Evolutionary conservation across 2,329 filamentous ascomycete species (phyloP), one percentile per base, ranked within the genome.

Genomic region (Domatiomyces globalis): DNA sequence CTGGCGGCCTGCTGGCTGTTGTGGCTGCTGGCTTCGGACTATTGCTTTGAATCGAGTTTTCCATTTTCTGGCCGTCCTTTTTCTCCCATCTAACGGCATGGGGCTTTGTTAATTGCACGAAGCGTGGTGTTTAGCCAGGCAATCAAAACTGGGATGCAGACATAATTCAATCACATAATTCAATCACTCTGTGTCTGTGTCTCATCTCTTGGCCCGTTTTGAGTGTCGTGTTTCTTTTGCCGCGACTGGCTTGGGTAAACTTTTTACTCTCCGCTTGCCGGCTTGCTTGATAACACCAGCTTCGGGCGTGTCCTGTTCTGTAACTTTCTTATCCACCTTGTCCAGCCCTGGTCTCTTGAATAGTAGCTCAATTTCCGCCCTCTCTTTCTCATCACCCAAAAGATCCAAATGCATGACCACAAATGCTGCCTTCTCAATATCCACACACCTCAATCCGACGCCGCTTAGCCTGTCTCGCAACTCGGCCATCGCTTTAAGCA

Each of bases 1-100:
- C 55, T 18, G 56, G 65, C 50, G 58, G 62, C 25, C 56, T 65
- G 2, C 43, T 65, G 20, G 62, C 63, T 49, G 61, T 58, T 42
- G 53, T 60, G 42, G 33, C 57, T 18, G 51, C 61, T 15, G 59
- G 46, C 18, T 51, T 56, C 43, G 54, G 54, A 5, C 12, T 39
- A 15, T 15, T 39, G 33, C 33, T 39, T 39, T 39, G 33, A 39
- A 39, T 39, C 1, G 15, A 39, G 15, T 39, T 5, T 33, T 39
- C 4, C 10, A 39, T 39, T 39, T 15, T 39, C 4, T 5, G 9
- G 33, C 33, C 33, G 33, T 12, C 9, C 22, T 6, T 15, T 39
- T 39, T 39, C 10, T 39, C 33, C 33, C 15, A 5, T 39, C 33
- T 39, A 39, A 15, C 33, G 2, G 33, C 33, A 39, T 39, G 33